A percentile compares a stretch with the other conserved stretches of the same genome.
phyloP scores from a whole-genome alignment of 2,329 filamentous ascomycete genomes.

The Xylariales sp. region DNA sequence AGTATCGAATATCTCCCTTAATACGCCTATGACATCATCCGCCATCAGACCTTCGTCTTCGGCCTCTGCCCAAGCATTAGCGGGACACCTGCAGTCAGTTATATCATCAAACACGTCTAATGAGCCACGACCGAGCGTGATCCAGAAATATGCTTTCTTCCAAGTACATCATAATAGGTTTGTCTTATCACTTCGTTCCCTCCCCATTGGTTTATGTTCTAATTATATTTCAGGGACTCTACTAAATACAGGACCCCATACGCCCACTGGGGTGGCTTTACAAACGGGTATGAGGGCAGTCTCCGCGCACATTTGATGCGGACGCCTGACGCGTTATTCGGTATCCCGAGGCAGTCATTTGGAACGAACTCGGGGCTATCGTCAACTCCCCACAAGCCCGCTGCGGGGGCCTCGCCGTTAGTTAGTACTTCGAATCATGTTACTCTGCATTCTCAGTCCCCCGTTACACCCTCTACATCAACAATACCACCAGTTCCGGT shows the following conservation, averaged over 20 bases:
- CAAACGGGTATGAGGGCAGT: slow-evolving; percentile 70
- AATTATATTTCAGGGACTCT: slow-evolving; percentile 57
- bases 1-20: slow-evolving; percentile 50
- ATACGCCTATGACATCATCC: slow-evolving; percentile 52
- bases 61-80: slow-evolving; percentile 48
- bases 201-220: slow-evolving; percentile 41
- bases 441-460: slow-evolving; percentile 12
- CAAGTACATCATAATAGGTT: slow-evolving; percentile 70
- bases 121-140: slow-evolving; percentile 53
- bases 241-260: slow-evolving; percentile 71
- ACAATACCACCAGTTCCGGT: slow-evolving; percentile 17
- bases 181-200: slow-evolving; percentile 30
- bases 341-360: slow-evolving; percentile 43
- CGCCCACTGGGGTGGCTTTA: slow-evolving; percentile 66
- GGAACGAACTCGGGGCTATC: slow-evolving; percentile 28
- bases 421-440: not conserved
- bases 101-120: slow-evolving; percentile 38
- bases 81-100: slow-evolving; percentile 43
- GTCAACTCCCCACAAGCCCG: slow-evolving; percentile 35
- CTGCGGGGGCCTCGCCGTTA: slow-evolving; percentile 27
- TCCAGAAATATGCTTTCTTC: slow-evolving; percentile 68
- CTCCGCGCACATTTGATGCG: slow-evolving; percentile 59
- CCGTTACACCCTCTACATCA: slow-evolving; percentile 7
- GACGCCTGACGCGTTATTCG: slow-evolving; percentile 54
- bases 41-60: slow-evolving; percentile 53